Base-by-base conservation (phyloP, 2,329 filamentous ascomycete genomes). In the Venturia oleaginea region DNA sequence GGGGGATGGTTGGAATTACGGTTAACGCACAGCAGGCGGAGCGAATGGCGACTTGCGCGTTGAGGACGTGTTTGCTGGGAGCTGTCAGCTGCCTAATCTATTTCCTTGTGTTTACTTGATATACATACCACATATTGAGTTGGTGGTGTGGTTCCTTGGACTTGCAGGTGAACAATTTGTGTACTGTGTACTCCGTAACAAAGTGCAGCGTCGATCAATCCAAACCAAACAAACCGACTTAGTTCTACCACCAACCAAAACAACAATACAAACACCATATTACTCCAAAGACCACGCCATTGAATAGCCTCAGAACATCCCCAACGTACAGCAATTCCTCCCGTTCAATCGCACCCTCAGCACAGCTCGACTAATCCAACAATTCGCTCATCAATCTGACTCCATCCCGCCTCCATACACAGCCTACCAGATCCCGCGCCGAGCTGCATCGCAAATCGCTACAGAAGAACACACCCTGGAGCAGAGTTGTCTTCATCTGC, bases 11-110 rank as follows among this genome's bases (percentile, higher is more conserved):
- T 32, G 40, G 59, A 40, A 61, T 55, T 61, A 30, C 59, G 66
- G 63, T 60, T 62, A 43, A 77, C 86, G 71, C 84, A 93, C 94
- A 99, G 83, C 94, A 99, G 67, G 92, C 90, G 65, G 92, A 94
- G 71, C 94, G 90, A 79, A 99, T 95, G 65, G 93, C 82, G 72
- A 99, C 94, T 79, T 99, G 94, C 68, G 93, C 94, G 82, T 99
- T 99, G 76, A 99, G 87, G 73, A 99, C 83, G 81, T 99, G 94
- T 84, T 97, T 97, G 83, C 94, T 97, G 70, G 30, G 11, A 3
- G 17, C 17, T 17, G 27, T 57, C 51, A 57, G 51, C n/a, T 15
- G 4, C 10, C n/a, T 22, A 2, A 27, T 15, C 13, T 13, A 15
- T 22, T 27, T 5, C 5, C 15, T 19, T 32, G 30, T 32, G 17